Evolutionary conservation across 495 filamentous ascomycete species (phyloP).

Genomic region (Talaromyces stipitatus): DNA sequence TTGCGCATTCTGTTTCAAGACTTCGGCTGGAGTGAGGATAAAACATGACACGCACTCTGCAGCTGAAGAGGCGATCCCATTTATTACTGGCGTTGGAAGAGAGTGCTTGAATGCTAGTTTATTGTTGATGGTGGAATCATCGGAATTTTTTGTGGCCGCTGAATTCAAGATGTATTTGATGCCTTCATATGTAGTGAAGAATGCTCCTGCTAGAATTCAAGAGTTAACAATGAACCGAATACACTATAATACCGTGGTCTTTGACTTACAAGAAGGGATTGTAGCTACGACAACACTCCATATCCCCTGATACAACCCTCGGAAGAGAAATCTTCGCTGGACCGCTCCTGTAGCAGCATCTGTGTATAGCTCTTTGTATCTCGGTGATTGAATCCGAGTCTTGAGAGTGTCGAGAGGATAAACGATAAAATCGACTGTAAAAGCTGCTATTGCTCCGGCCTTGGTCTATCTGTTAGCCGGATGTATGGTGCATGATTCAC

Average conservation of each 20-base stretch:
- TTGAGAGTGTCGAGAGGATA: constrained; percentile 85
- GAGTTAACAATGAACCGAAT: constrained; percentile 7
- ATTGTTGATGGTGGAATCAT: constrained; percentile 38
- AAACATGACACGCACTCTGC: constrained; percentile 77
- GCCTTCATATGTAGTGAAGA: constrained; percentile 85
- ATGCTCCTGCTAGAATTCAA: constrained; percentile 58
- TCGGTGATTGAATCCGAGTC: constrained; percentile 71
- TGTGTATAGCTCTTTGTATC: constrained; percentile 58
- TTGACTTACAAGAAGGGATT: constrained; percentile 72
- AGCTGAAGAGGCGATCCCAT: constrained; percentile 61
- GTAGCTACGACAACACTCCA: constrained; percentile 85
- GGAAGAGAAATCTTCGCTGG: constrained; percentile 51
- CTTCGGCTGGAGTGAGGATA: constrained; percentile 83
- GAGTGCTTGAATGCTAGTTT: constrained; percentile 21
- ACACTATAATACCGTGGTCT: too few species aligned
- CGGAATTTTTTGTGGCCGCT: background rate
- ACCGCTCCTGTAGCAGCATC: constrained; percentile 43
- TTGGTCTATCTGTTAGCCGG: constrained; percentile 16
- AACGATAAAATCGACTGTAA: constrained; percentile 70
- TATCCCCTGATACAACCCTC: constrained; percentile 80
- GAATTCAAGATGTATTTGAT: constrained; percentile 50
- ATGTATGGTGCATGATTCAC: background rate
- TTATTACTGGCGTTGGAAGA: constrained; percentile 56
- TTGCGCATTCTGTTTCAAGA: constrained; percentile 91
- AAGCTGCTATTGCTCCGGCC: constrained; percentile 77